Evolutionary conservation across 192 early-diverging fungal species (phyloP), one percentile per base, ranked within the genome.

Genomic region (Rhizoclosmatium globosum): DNA sequence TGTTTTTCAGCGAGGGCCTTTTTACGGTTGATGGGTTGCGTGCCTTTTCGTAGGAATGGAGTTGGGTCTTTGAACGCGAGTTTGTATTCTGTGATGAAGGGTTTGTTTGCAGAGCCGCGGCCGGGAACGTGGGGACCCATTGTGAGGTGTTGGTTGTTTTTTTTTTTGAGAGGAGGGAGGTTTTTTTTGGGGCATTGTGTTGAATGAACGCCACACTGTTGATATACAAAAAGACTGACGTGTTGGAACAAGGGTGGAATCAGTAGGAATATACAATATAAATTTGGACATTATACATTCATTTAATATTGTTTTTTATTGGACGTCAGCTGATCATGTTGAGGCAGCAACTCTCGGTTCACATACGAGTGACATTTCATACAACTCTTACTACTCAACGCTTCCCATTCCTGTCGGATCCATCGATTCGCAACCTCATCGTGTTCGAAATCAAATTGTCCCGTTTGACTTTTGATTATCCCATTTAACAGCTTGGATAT

Each of bases 51-150:
- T 9, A 76, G 61, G 41, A 68, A 66, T 7, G 57, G 62, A 31
- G 62, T 53, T 2, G 83, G 83, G 57, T 82, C 77, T 57, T 81
- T 81, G 74, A 71, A 85, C n/a, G 77, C 31, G 19, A 80, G 60
- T 43, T 75, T 73, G 62, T 85, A 85, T 57, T 85, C 83, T 41
- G 83, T 85, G 0, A 82, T 60, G 65, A 85, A 85, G 15, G 81
- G 83, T 48, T 81, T 82, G 78, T 77, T 71, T 2, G 78, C 77
- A 31, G 53, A 23, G 17, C 39, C 45, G 6, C 42, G 21, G 17
- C 39, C 19, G 53, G 53, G 53, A 15, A n/a, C 11, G 53, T 19
- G 19, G 19, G 62, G 21, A 31, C 21, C 13, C 62, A 19, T 64
- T 19, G 19, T 39, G 15, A 21, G 62, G 2, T 38, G 19, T 64